These are phyloP conservation scores for Suhomyces sp. DNA, from an alignment of 805 yeast genomes.

Conservation along the genomic window DNA sequence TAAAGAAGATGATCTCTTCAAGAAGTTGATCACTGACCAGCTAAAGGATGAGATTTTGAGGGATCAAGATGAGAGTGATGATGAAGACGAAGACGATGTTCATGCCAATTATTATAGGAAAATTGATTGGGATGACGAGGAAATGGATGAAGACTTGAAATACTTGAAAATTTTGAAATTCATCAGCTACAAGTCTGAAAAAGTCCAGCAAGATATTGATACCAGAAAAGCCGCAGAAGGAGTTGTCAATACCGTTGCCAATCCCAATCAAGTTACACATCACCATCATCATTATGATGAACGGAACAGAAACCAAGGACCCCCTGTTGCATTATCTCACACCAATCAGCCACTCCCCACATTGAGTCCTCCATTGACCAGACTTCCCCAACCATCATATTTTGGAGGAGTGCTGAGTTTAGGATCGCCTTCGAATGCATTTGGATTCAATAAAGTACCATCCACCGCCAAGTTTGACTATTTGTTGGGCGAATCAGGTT, in stretches of 20 bases:
- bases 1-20: conserved; percentile 38
- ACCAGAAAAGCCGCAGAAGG: conserved; percentile 6
- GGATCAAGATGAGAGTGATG: conserved; percentile 24
- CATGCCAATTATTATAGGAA: conserved; percentile 17
- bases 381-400: not conserved
- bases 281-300: conserved; percentile 5
- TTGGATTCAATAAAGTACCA: conserved; percentile 11
- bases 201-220: conserved; percentile 6
- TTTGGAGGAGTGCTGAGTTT: not conserved
- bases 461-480: conserved; percentile 14
- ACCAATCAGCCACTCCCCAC: too few species aligned
- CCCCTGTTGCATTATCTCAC: too few species aligned
- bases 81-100: conserved; percentile 31
- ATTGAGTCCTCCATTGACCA: too few species aligned
- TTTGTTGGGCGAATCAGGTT: conserved; percentile 9
- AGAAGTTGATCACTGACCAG: conserved; percentile 39
- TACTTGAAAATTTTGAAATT: conserved; percentile 42
- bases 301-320: too few species aligned
- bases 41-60: conserved; percentile 36
- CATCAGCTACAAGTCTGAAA: conserved; percentile 36
- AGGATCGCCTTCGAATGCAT: conserved; percentile 2
- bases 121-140: conserved; percentile 50
- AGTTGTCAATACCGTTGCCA: conserved; percentile 7
- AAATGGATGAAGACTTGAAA: conserved; percentile 47
- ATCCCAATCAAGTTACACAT: conserved; percentile 8